Percentiles rank a stretch among this genome's conserved stretches.
phyloP scores from a whole-genome alignment of 148 eudicot species.

The Salicornia ramosissima region DNA sequence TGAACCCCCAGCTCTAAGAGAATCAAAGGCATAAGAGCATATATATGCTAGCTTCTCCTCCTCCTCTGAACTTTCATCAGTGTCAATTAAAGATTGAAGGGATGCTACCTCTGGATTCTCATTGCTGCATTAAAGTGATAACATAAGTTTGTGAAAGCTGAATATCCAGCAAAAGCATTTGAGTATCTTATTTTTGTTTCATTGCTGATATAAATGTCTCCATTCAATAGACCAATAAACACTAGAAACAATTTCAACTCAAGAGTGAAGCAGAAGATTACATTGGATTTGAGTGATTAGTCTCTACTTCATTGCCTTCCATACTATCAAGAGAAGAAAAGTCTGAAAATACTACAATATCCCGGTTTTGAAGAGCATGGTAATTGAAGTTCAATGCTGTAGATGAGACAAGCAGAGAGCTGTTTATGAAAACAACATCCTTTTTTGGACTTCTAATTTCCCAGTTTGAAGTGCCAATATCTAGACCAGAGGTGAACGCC shows the following conservation, averaged over 20 bases:
- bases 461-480: slow-evolving; percentile 89
- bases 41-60: slow-evolving; percentile 64
- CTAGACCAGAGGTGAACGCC: slow-evolving; percentile 86
- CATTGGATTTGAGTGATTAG: slow-evolving; percentile 26
- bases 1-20: slow-evolving; percentile 76
- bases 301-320: slow-evolving; percentile 32
- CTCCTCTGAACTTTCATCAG: slow-evolving; percentile 59
- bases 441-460: slow-evolving; percentile 53
- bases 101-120: slow-evolving; percentile 21
- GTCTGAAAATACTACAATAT: slow-evolving; percentile 63
- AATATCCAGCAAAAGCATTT: not conserved
- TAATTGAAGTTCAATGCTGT: slow-evolving; percentile 65
- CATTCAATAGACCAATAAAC: not conserved
- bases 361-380: slow-evolving; percentile 58
- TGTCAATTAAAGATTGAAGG: slow-evolving; percentile 29
- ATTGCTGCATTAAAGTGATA: slow-evolving; percentile 34
- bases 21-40: slow-evolving; percentile 52
- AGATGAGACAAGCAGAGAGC: slow-evolving; percentile 48
- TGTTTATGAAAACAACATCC: slow-evolving; percentile 44
- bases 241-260: not conserved
- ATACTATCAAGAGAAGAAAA: slow-evolving; percentile 32
- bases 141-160: not conserved
- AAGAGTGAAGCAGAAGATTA: slow-evolving; percentile 6
- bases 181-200: not conserved
- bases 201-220: not conserved